Conservation (phyloP, 2,329 filamentous ascomycete genomes). For the Aspergillus neotritici region DNA sequence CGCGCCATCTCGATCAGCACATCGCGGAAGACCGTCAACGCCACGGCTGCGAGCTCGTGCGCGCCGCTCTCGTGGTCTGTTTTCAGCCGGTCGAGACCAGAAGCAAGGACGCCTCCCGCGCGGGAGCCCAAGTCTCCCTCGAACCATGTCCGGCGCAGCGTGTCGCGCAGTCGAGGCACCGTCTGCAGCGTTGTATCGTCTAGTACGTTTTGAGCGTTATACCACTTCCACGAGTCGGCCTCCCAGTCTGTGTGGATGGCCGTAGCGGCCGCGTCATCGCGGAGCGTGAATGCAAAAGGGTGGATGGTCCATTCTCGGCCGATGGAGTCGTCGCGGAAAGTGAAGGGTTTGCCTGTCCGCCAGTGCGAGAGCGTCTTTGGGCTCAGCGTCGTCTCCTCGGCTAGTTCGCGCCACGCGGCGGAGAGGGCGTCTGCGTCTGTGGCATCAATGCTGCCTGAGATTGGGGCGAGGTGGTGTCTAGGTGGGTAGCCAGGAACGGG, state of each 20-base stretch:
- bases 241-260: slow-evolving; percentile 58
- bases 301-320: slow-evolving; percentile 58
- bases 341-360: slow-evolving; percentile 55
- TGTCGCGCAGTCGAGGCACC: slow-evolving; percentile 55
- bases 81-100: slow-evolving; percentile 47
- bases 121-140: slow-evolving; percentile 46
- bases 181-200: slow-evolving; percentile 45
- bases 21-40: slow-evolving; percentile 47
- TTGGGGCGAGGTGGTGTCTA: slow-evolving; percentile 54
- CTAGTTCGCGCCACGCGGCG: slow-evolving; percentile 58
- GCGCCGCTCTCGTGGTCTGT: slow-evolving; percentile 57
- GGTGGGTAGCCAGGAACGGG: slow-evolving; percentile 16
- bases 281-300: slow-evolving; percentile 54
- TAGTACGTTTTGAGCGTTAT: slow-evolving; percentile 47
- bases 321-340: slow-evolving; percentile 50
- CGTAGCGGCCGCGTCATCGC: slow-evolving; percentile 32
- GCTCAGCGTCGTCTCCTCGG: slow-evolving; percentile 57
- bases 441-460: slow-evolving; percentile 57
- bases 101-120: slow-evolving; percentile 44
- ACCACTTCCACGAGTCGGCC: slow-evolving; percentile 55
- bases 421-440: slow-evolving; percentile 49
- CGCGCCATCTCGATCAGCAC: slow-evolving; percentile 30
- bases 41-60: slow-evolving; percentile 51
- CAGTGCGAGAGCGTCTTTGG: slow-evolving; percentile 45
- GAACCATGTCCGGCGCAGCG: slow-evolving; percentile 55